These are phyloP conservation scores for Metschnikowia continentalis DNA, from an alignment of 805 yeast genomes.

Conservation along the genomic window DNA sequence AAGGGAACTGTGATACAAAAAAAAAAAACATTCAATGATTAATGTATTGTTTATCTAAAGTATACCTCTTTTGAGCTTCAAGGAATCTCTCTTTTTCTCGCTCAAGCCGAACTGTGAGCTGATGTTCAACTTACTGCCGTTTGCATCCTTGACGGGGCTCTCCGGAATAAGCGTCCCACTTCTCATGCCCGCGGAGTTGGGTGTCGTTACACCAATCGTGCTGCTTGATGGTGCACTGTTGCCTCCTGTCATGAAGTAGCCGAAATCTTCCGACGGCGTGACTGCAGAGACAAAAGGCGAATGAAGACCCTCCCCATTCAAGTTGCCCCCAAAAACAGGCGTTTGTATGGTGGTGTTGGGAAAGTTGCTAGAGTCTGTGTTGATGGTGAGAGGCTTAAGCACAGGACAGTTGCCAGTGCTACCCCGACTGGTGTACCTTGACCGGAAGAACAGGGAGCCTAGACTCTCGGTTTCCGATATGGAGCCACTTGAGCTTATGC, in stretches of 20 bases:
- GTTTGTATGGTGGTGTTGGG: neutral
- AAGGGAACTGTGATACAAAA: neutral
- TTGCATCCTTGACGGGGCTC: constrained; percentile 12
- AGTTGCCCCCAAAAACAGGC: constrained; percentile 8
- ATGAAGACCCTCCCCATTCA: constrained; percentile 24
- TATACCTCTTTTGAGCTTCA: constrained; percentile 43
- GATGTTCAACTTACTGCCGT: constrained; percentile 22
- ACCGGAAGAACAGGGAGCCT: constrained; percentile 10
- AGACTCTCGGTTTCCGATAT: constrained; percentile 32
- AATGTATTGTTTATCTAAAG: constrained; percentile 19
- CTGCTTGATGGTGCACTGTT: constrained; percentile 7
- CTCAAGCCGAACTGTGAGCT: constrained; percentile 34
- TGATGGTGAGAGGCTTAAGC: constrained; percentile 35
- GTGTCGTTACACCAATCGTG: neutral
- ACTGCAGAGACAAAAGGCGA: constrained; percentile 42
- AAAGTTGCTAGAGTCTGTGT: constrained; percentile 24
- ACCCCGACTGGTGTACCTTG: constrained; percentile 17
- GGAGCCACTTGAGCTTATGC: constrained; percentile 3
- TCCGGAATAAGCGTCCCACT: constrained; percentile 11
- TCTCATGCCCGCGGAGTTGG: constrained; percentile 9
- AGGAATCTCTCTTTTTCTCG: constrained; percentile 43
- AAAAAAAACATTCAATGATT: neutral
- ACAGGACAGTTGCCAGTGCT: constrained; percentile 20
- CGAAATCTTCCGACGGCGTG: constrained; percentile 33
- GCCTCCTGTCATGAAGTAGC: constrained; percentile 23